Base-by-base conservation (phyloP, 2,329 filamentous ascomycete genomes). In the Pyricularia sp. region DNA sequence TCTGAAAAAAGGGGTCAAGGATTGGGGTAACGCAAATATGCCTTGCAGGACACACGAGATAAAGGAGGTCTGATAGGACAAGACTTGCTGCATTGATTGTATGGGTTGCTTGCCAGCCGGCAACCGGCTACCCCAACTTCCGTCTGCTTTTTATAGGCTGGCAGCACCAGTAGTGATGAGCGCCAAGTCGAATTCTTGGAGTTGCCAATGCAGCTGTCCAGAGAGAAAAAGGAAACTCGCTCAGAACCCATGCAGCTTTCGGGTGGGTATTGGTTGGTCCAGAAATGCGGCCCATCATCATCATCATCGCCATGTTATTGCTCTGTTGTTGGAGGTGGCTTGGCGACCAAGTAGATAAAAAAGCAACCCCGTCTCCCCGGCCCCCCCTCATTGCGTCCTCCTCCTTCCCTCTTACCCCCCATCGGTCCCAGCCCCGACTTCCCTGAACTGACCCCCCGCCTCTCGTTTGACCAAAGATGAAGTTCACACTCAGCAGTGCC, bases 401-500 rank as follows among this genome's bases (percentile, higher is more conserved):
- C n/a, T 25, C 10, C 2, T 17, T 14, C 58, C 9, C 23, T 61
- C 10, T 33, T 23, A 25, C 25, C 11, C 58, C 25, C 14, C 59
- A 63, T 28, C 23, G 59, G 59, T 63, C 59, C 26, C 59, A 14
- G 26, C 59, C 58, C 14, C 59, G 14, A 26, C 33, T 28, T 28
- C 28, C 25, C 26, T 63, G n/a, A 61, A 61, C 58, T 23, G 58
- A 12, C 58, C 58, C 58, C 58, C 58, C n/a, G 58, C 25, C 58
- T 50, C 26, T 20, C 67, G 30, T 17, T 61, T 36, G 33, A 25
- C 58, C 14, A 14, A 68, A 28, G 23, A 68, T 68, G 67, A 68
- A 64, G 67, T 36, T 68, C 67, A 64, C 59, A 20, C 42, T 58
- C 50, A 63, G 30, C 66, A 58, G 55, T 23, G n/a, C 42, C 17